Evolutionary conservation across 1,284 basidiomycete species (phyloP).

Genomic region (Grifola frondosa): DNA sequence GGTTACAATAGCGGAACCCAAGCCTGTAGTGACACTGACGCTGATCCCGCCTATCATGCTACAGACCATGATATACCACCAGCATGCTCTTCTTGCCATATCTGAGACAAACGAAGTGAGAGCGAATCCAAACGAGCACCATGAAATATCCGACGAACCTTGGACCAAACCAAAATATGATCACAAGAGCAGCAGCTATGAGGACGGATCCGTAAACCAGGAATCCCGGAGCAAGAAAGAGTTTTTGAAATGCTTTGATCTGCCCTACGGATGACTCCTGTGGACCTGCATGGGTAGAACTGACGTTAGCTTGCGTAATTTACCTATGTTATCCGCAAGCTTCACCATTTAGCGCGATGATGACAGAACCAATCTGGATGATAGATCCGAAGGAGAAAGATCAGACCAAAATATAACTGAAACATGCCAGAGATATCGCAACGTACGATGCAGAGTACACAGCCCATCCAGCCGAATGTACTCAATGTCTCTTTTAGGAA

Average conservation of each 20-base stretch:
- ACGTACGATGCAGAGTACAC: constrained; percentile 80
- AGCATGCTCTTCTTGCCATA: constrained; percentile 95
- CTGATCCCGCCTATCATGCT: constrained; percentile 96
- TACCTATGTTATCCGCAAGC: too few species aligned
- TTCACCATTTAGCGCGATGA: constrained; percentile 77
- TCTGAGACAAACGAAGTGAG: constrained; percentile 37
- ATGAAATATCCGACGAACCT: constrained; percentile 41
- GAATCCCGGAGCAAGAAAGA: constrained; percentile 89
- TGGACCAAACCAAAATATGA: constrained; percentile 82
- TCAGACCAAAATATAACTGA: background rate
- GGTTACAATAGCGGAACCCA: constrained; percentile 89
- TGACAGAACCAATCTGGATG: constrained; percentile 78
- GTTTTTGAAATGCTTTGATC: constrained; percentile 76
- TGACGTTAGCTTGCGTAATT: too few species aligned
- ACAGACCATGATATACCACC: constrained; percentile 93
- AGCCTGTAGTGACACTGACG: constrained; percentile 93
- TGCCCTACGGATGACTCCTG: constrained; percentile 78
- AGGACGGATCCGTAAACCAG: constrained; percentile 72
- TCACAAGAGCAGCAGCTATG: constrained; percentile 60
- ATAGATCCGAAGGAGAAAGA: background rate
- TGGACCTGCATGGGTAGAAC: constrained; percentile 57
- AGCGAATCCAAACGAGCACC: constrained; percentile 1
- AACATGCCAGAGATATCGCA: background rate
- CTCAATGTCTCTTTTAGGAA: constrained; percentile 92
- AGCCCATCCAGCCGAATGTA: constrained; percentile 93